Evolutionary conservation across 2,329 filamentous ascomycete species (phyloP).

Genomic region (Xylariaceae sp.): DNA sequence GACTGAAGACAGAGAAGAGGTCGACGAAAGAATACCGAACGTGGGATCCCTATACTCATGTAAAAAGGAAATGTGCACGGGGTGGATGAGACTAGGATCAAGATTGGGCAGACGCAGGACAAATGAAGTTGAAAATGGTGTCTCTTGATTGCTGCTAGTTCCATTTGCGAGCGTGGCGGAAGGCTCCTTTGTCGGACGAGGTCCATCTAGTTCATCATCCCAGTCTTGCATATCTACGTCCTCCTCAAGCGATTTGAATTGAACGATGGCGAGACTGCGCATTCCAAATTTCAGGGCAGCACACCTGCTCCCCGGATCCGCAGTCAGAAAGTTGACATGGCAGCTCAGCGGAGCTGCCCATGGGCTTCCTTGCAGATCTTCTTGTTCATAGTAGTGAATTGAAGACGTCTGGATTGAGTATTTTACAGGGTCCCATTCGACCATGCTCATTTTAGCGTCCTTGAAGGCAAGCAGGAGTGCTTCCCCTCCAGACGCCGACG

Average conservation of each 20-base stretch:
- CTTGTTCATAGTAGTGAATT: slow-evolving; percentile 97
- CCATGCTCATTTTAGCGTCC: slow-evolving; percentile 86
- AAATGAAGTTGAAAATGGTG: slow-evolving; percentile 86
- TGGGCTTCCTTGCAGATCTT: slow-evolving; percentile 76
- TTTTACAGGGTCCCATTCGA: slow-evolving; percentile 86
- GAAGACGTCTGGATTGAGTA: slow-evolving; percentile 81
- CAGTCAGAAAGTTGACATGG: slow-evolving; percentile 75
- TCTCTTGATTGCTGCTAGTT: slow-evolving; percentile 52
- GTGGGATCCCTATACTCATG: slow-evolving; percentile 97
- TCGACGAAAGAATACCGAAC: slow-evolving; percentile 87
- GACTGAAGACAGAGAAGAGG: slow-evolving; percentile 66
- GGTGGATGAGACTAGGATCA: slow-evolving; percentile 81
- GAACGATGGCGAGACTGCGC: slow-evolving; percentile 86
- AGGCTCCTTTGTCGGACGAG: slow-evolving; percentile 50
- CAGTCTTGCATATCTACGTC: slow-evolving; percentile 90
- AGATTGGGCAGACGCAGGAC: slow-evolving; percentile 85
- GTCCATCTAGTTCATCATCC: slow-evolving; percentile 75
- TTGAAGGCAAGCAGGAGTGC: slow-evolving; percentile 78
- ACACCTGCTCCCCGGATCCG: slow-evolving; percentile 89
- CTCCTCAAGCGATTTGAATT: slow-evolving; percentile 81
- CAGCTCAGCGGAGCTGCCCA: slow-evolving; percentile 74
- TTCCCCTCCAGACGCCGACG: slow-evolving; percentile 75
- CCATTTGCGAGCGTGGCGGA: slow-evolving; percentile 41
- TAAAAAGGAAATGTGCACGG: slow-evolving; percentile 86
- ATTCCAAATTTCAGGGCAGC: slow-evolving; percentile 89